A percentile compares a stretch with the other conserved stretches of the same genome.
These are phyloP conservation scores for Rhodosporidiobolus sp. DNA, from an alignment of 768 basidiomycete genomes.

Conservation along the genomic window DNA sequence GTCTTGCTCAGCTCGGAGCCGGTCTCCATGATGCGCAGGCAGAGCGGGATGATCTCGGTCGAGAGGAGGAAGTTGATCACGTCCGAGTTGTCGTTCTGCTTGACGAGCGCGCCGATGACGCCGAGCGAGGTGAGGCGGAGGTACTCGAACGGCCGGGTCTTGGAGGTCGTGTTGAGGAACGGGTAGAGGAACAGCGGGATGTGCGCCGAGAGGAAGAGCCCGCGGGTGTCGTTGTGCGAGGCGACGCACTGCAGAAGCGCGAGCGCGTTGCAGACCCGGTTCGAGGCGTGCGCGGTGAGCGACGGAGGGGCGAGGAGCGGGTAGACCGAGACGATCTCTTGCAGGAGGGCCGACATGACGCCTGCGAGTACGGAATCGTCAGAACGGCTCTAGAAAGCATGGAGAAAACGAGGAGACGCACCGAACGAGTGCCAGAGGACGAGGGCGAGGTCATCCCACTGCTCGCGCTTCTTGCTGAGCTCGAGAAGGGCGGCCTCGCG, in stretches of 20 bases:
- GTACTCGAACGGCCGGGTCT: constrained; percentile 99
- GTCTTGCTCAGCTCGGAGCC: constrained; percentile 98
- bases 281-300: constrained; percentile 94
- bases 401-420: constrained; percentile 48
- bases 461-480: constrained; percentile 96
- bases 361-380: constrained; percentile 54
- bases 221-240: constrained; percentile 91
- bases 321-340: constrained; percentile 98
- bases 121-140: constrained; percentile 98
- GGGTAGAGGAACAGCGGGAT: constrained; percentile 94
- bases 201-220: constrained; percentile 89
- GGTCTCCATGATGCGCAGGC: constrained; percentile 99
- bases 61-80: constrained; percentile 99
- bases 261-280: constrained; percentile 97
- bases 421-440: constrained; percentile 99
- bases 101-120: constrained; percentile 97
- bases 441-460: constrained; percentile 95
- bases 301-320: constrained; percentile 91
- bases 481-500: constrained; percentile 88
- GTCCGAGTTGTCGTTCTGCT: constrained; percentile 99
- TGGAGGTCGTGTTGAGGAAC: constrained; percentile 96
- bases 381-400: not conserved
- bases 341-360: constrained; percentile 93
- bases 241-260: constrained; percentile 97
- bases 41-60: constrained; percentile 98